Evolutionary conservation across 1,284 basidiomycete genomes (phyloP), one percentile per base, ranked within the genome.

Genomic region (Cutaneotrichosporon mucoides): DNA sequence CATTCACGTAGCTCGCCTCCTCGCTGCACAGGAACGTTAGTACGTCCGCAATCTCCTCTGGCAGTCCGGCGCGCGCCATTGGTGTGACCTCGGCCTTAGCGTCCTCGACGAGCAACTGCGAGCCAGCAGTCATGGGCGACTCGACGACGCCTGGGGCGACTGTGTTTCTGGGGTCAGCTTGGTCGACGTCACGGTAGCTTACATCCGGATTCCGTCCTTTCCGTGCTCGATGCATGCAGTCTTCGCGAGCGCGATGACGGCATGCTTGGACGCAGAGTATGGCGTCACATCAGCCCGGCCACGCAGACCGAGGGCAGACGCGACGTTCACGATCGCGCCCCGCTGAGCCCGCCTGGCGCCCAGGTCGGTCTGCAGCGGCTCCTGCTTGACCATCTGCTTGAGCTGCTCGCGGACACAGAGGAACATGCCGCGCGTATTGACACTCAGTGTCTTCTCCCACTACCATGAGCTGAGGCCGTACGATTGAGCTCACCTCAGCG

Each of bases 21-120:
- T 71, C 68, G 16, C 60, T 55, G 44, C 56, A 64, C 41, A 73
- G 49, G 60, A 71, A 73, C 10, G 70, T 45, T 10, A 66, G 57
- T 10, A 69, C 63, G 63, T 73, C 71, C 11, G 68, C 71, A 37
- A 73, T 58, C 57, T 73, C 71, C 24, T 69, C 68, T 2, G 65
- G 55, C 35, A 51, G 52, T 0, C 70, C 71, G 54, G 63, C 61
- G 40, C 71, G 54, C 11, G 61, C 62, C 65, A 69, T 68, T 5
- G 70, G 46, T 7, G 66, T 13, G 63, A 59, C 34, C 62, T 62
- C 35, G 44, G 62, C 61, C 64, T 55, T 7, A 40, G 53, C 46
- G 55, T 48, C n/a, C 55, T 52, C 9, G 61, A 35, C 13, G 59
- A 49, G 50, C 15, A 62, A 5, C 16, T 35, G 16, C 8, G 33